Base-by-base conservation (phyloP, 352 stramenopile species). In the Globisporangium irregulare region DNA sequence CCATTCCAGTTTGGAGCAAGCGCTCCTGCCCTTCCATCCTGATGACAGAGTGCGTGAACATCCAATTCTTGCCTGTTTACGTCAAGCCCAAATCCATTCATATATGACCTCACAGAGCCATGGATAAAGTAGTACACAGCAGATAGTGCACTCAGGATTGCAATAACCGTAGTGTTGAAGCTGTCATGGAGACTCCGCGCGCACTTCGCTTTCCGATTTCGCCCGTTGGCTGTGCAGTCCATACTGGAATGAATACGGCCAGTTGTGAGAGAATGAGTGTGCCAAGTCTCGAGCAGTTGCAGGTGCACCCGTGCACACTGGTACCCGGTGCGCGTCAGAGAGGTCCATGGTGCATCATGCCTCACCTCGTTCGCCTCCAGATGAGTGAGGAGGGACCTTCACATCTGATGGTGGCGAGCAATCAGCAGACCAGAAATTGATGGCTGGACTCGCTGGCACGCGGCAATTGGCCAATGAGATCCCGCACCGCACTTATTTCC, bases 381-480 rank as follows among this genome's bases (percentile, higher is more conserved):
- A 43, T 43, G 38, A 46, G 38, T 27, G 38, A 41, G 27, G 43
- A 64, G 61, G 15, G 38, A 46, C 15, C 43, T 43, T 34, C 27
- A 5, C 38, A 20, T 46, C 38, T 5, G 38, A 46, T 34, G 38
- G 15, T 34, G 15, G 7, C 22, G 27, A 55, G 27, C 24, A 51
- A 34, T 24, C 59, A 64, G 25, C 38, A 14, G 38, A 46, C 38
- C 12, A 46, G 38, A 46, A 55, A n/a, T 27, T 58, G 53, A 36
- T 59, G 54, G 38, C 53, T 59, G 54, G 54, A 29, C 54, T 59
- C 53, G 27, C 9, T 34, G n/a, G 22, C 54, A n/a, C 54, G 54
- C 34, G 54, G 15, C 15, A 32, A 59, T 20, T 36, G 54, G 54
- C 54, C 54, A 59, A 60, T 60, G 55, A 60, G 14, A 20, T 12